Evolutionary conservation across 805 yeast genomes (phyloP).

Genomic region (Martiniozyma abietophila): DNA sequence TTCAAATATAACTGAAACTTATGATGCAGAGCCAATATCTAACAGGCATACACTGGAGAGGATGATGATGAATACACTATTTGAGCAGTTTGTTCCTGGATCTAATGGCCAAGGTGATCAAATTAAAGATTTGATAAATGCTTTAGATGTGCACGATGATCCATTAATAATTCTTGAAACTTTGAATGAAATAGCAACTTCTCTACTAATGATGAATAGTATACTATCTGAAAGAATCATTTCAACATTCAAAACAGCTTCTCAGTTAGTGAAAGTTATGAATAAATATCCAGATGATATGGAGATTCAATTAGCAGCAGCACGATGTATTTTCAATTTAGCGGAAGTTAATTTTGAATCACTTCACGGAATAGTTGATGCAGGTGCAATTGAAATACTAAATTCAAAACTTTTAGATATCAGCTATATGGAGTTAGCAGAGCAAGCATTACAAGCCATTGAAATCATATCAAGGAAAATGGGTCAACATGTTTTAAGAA

Average conservation of each 20-base stretch:
- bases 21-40: too few species aligned
- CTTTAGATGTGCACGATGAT: conserved; percentile 39
- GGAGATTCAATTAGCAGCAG: conserved; percentile 75
- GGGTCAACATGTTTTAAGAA: conserved; percentile 41
- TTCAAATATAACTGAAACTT: too few species aligned
- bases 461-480: conserved; percentile 54
- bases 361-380: conserved; percentile 50
- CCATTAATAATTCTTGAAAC: conserved; percentile 55
- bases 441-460: conserved; percentile 73
- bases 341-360: conserved; percentile 66
- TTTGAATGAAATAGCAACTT: conserved; percentile 54
- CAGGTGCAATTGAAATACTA: conserved; percentile 58
- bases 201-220: conserved; percentile 56
- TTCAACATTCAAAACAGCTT: conserved; percentile 49
- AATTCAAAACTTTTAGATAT: conserved; percentile 62
- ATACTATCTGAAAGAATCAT: conserved; percentile 52
- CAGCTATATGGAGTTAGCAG: conserved; percentile 82
- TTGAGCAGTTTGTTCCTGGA: conserved; percentile 21
- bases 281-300: conserved; percentile 53
- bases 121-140: conserved; percentile 26
- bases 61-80: conserved; percentile 22
- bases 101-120: conserved; percentile 9
- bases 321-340: conserved; percentile 75
- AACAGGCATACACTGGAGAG: conserved; percentile 12
- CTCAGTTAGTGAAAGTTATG: conserved; percentile 47